Conservation (phyloP, 768 basidiomycete genomes). For the Erythrobasidium yunnanense region DNA sequence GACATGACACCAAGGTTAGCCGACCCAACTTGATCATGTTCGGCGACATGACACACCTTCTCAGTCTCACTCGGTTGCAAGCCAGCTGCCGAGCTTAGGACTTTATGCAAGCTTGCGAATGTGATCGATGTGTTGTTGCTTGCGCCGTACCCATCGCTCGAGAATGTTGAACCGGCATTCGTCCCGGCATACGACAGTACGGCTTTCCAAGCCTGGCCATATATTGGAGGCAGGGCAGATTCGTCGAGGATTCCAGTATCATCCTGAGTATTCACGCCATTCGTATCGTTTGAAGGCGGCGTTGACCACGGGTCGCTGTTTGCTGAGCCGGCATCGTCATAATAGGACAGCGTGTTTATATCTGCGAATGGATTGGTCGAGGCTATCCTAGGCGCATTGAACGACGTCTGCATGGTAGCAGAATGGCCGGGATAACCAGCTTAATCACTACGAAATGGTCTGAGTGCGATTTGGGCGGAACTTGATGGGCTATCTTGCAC, state of each 20-base stretch:
- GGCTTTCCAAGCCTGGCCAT: slow-evolving; percentile 3
- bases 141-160: not conserved
- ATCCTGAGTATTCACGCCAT: not conserved
- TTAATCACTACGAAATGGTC: no score
- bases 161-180: not conserved
- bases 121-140: not conserved
- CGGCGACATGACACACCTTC: no score
- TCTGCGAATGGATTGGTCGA: not conserved
- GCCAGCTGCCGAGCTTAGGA: not conserved
- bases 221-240: slow-evolving; percentile 3
- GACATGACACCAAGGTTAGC: not conserved
- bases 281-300: no score
- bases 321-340: not conserved
- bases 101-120: slow-evolving; percentile 9
- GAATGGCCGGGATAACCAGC: no score
- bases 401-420: slow-evolving; percentile 1
- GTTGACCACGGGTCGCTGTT: no score
- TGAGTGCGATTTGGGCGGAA: no score
- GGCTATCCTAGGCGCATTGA: slow-evolving; percentile 14
- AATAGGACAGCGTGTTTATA: not conserved
- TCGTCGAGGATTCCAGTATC: slow-evolving; percentile 5
- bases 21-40: no score
- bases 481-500: no score
- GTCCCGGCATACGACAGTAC: not conserved
- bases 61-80: not conserved